Conservation (phyloP, 345 rosid species). For the Lepidium africanum region DNA sequence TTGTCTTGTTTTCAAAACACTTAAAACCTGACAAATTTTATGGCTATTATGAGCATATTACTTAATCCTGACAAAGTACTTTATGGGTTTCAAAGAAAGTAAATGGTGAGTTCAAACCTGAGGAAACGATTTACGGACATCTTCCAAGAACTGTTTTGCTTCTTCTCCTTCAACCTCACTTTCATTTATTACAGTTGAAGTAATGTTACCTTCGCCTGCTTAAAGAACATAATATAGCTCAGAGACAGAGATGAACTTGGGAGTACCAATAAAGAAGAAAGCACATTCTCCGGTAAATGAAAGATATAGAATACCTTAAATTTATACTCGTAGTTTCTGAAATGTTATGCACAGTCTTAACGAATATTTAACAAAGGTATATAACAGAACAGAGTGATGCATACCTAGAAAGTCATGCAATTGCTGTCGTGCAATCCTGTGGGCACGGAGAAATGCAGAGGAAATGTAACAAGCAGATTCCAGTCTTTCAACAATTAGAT, state of each 20-base stretch:
- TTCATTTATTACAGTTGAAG: conserved; percentile 61
- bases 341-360: not conserved
- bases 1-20: conserved; percentile 89
- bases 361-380: not conserved
- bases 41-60: not conserved
- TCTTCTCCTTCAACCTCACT: conserved; percentile 83
- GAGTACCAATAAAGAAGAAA: not conserved
- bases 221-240: not conserved
- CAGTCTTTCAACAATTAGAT: conserved; percentile 69
- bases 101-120: conserved; percentile 42
- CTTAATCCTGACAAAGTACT: not conserved
- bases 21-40: conserved; percentile 49
- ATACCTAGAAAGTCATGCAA: conserved; percentile 79
- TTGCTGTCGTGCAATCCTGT: conserved; percentile 60
- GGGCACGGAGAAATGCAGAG: conserved; percentile 96
- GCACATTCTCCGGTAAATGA: not conserved
- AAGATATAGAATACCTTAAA: not conserved
- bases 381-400: not conserved
- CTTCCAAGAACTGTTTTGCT: conserved; percentile 78
- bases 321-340: not conserved
- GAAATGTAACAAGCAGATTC: conserved; percentile 81
- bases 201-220: conserved; percentile 59
- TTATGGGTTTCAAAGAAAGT: not conserved
- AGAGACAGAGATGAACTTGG: not conserved
- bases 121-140: conserved; percentile 69